Conservation (phyloP, 2,329 filamentous ascomycete species). For the Penicillium sp. region DNA sequence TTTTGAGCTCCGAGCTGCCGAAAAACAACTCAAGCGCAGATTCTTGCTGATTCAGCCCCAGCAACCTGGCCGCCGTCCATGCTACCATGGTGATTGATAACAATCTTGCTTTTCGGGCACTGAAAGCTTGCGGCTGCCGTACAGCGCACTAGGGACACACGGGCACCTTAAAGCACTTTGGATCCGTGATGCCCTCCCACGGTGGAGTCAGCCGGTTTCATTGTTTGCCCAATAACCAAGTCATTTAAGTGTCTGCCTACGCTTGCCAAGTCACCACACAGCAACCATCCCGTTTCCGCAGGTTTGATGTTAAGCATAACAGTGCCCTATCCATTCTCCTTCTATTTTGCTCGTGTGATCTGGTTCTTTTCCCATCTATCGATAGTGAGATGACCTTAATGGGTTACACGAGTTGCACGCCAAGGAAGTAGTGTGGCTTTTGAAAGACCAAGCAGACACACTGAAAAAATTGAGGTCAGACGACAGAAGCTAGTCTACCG, state of each 20-base stretch:
- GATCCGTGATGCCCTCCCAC: no score
- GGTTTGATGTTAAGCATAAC: background rate
- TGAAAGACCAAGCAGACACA: background rate
- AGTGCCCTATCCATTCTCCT: no score
- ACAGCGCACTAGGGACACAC: background rate
- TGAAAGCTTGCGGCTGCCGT: background rate
- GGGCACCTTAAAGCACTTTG: background rate
- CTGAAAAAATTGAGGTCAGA: background rate
- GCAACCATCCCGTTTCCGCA: background rate
- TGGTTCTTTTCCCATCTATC: background rate
- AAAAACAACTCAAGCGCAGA: background rate
- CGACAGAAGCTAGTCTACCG: background rate
- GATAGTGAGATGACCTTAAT: background rate
- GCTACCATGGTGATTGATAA: no score
- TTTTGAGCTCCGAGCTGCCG: background rate
- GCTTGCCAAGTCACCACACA: background rate
- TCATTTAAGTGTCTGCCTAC: background rate
- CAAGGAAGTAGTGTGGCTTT: background rate
- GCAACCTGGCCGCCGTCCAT: no score
- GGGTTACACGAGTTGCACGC: background rate
- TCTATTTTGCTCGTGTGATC: background rate
- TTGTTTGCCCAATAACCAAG: background rate
- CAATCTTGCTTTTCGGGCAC: background rate
- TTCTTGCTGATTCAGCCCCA: no score
- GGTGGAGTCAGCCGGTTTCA: no score